A percentile compares a stretch with the other conserved stretches of the same genome.
Evolutionary conservation across 179 eudicot species (phyloP).

Genomic region (Kewa caespitosa): DNA sequence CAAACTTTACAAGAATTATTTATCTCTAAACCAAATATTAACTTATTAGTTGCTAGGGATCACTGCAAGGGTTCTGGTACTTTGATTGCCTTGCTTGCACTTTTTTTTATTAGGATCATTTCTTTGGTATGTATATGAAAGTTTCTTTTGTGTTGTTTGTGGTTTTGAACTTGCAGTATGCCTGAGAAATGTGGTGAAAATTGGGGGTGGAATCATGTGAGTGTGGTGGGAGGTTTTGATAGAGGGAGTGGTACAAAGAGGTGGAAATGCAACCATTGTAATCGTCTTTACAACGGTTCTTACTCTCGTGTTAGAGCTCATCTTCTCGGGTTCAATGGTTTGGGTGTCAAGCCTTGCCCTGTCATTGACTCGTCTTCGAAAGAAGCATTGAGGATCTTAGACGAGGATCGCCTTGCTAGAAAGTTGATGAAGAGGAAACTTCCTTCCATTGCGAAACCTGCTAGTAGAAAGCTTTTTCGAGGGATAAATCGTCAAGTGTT

Average conservation of each 20-base stretch:
- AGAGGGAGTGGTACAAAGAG: slow-evolving; percentile 45
- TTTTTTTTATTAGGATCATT: no score
- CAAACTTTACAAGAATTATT: no score
- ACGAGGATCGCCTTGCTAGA: slow-evolving; percentile 26
- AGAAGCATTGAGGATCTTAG: slow-evolving; percentile 30
- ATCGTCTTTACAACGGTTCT: slow-evolving; percentile 40
- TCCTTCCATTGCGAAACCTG: slow-evolving; percentile 5
- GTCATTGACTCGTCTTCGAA: slow-evolving; percentile 33
- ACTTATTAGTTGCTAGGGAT: no score
- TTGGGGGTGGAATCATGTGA: slow-evolving; percentile 51
- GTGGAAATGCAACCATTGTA: slow-evolving; percentile 49
- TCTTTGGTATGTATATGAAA: no score
- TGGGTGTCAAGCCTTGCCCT: slow-evolving; percentile 41
- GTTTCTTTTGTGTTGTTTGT: slow-evolving; percentile 5
- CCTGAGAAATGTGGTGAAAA: slow-evolving; percentile 33
- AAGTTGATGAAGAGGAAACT: slow-evolving; percentile 22
- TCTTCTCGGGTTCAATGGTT: slow-evolving; percentile 42
- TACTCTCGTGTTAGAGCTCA: slow-evolving; percentile 50
- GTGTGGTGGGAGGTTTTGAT: slow-evolving; percentile 36
- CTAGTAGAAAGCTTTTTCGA: not conserved
- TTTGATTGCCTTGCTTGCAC: no score
- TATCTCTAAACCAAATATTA: no score
- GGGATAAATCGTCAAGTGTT: not conserved
- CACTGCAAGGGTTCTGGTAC: no score
- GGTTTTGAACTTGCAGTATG: slow-evolving; percentile 17